Conservation (phyloP, 192 early-diverging fungal genomes). For the Linnemannia hyalina region DNA sequence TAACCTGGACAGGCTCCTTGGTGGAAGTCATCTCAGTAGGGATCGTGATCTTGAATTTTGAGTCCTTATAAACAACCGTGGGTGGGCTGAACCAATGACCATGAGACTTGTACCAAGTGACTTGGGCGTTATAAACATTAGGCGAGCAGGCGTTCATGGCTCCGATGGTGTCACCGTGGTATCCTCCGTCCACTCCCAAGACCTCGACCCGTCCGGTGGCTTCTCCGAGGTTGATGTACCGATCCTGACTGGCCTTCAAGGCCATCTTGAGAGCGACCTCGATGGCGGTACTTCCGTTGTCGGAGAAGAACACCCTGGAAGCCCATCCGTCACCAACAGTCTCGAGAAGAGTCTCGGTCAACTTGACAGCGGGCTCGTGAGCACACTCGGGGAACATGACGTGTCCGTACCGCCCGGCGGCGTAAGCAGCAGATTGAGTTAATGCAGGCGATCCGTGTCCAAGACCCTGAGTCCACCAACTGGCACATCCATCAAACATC, state of each 20-base stretch:
- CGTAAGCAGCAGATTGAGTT: slow-evolving; percentile 70
- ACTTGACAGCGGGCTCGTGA: slow-evolving; percentile 72
- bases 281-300: slow-evolving; percentile 85
- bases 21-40: slow-evolving; percentile 47
- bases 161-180: slow-evolving; percentile 91
- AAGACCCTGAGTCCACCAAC: slow-evolving; percentile 88
- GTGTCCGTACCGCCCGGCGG: slow-evolving; percentile 83
- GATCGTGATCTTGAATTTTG: slow-evolving; percentile 57
- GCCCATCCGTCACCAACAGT: slow-evolving; percentile 73
- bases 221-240: slow-evolving; percentile 48
- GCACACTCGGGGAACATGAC: slow-evolving; percentile 83
- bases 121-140: slow-evolving; percentile 76
- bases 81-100: slow-evolving; percentile 84
- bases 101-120: slow-evolving; percentile 75
- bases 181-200: slow-evolving; percentile 80
- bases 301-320: slow-evolving; percentile 81
- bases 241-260: slow-evolving; percentile 63
- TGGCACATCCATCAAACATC: slow-evolving; percentile 81
- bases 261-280: slow-evolving; percentile 90
- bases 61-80: slow-evolving; percentile 63
- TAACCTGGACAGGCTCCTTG: slow-evolving; percentile 21
- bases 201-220: slow-evolving; percentile 61
- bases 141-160: slow-evolving; percentile 86
- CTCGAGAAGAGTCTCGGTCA: slow-evolving; percentile 70
- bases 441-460: slow-evolving; percentile 77